Base-by-base conservation (phyloP, 2,329 filamentous ascomycete genomes). In the Mariannaea elegans region DNA sequence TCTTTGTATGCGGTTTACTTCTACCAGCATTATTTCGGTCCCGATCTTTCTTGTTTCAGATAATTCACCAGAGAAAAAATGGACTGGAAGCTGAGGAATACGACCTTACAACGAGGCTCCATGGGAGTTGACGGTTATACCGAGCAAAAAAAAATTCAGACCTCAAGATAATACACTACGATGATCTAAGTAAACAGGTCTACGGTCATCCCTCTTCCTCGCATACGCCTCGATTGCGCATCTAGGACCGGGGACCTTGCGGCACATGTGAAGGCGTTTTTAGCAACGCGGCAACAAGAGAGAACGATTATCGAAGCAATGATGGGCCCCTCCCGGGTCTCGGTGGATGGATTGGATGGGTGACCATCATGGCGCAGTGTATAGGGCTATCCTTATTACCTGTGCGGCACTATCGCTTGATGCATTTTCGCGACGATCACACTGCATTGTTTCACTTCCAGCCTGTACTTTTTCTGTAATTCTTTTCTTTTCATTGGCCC, bases 111-210 rank as follows among this genome's bases (percentile, higher is more conserved):
- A 58, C 49, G 66, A 60, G 56, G 56, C 62, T 63, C 51, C 56
- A 64, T 59, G 63, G 69, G 68, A 68, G 67, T 73, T 73, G 64
- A 71, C 62, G 72, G 72, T 64, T 70, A 72, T 72, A 75, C 71
- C 70, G 71, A 70, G 69, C 67, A 66, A 70, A 67, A 56, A 51
- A 57, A 69, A 67, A 61, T 68, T 71, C 70, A 75, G 71, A 70
- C 67, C 67, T 71, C 67, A 65, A 75, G 68, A 74, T 77, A 76
- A 77, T 76, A 76, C 68, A 75, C 65, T 67, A 73, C 71, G 67
- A 76, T 75, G 73, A 73, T 71, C 65, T 63, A 74, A 72, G 56
- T 58, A 50, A 47, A 31, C 29, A 38, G 34, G 32, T 48, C 14
- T 23, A 27, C 48, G 56, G 24, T 53, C 46, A 24, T 31, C 47